A percentile compares a stretch with the other conserved stretches of the same genome.
Conservation (phyloP, 768 basidiomycete species). For the Phanerochaete sordida region DNA sequence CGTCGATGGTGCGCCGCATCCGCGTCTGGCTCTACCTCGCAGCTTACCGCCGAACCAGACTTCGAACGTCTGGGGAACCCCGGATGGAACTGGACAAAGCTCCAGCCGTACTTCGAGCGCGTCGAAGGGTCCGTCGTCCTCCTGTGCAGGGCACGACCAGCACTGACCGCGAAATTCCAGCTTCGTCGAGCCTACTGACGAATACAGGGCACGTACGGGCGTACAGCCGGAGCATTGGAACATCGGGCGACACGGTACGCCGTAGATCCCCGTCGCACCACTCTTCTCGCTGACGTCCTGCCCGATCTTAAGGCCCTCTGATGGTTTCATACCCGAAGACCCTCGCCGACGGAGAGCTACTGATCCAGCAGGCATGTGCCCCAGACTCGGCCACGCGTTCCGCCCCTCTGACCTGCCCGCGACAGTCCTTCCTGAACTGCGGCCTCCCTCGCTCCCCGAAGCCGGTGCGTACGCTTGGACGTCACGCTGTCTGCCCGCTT, state of each 20-base stretch:
- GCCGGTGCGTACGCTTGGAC: constrained; percentile 11
- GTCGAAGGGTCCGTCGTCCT: constrained; percentile 18
- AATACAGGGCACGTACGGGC: not conserved
- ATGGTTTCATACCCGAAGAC: constrained; percentile 6
- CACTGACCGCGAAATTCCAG: not conserved
- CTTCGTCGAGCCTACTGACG: constrained; percentile 4
- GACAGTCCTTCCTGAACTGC: not conserved
- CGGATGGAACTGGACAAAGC: constrained; percentile 24
- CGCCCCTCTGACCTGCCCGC: too few relatives aligned
- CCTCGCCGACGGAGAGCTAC: constrained; percentile 6
- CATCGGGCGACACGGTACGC: constrained; percentile 17
- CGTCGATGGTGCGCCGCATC: constrained; percentile 18
- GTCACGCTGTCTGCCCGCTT: too few relatives aligned
- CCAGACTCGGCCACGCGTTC: not conserved
- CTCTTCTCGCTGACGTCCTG: too few relatives aligned
- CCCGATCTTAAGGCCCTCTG: constrained; percentile 2
- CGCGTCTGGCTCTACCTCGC: not conserved
- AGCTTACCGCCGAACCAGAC: constrained; percentile 1
- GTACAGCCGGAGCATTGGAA: constrained; percentile 16
- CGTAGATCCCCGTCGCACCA: too few relatives aligned
- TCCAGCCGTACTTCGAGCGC: constrained; percentile 16
- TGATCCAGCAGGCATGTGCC: constrained; percentile 3
- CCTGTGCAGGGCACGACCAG: not conserved
- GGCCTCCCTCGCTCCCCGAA: constrained; percentile 1
- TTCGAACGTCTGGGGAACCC: constrained; percentile 25